Base-by-base conservation (phyloP, 768 basidiomycete species). In the Pleurotus platypus region DNA sequence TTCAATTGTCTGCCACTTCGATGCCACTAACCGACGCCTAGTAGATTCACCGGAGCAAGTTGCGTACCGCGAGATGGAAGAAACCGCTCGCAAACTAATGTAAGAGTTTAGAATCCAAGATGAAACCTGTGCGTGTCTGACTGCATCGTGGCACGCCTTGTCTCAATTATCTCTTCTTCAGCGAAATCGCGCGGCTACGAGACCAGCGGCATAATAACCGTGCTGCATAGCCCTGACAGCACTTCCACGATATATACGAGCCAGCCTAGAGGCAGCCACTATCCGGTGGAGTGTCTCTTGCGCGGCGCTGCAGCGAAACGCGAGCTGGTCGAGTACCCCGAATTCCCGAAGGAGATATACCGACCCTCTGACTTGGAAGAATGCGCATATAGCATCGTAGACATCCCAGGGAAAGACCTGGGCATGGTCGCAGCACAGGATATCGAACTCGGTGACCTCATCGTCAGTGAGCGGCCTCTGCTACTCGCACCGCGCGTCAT, bases 401-500 rank as follows among this genome's bases (percentile, higher is more conserved):
- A 55, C 16, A 24, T 45, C 1, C 38, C 37, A 6, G 37, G 38
- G 9, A 55, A 20, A n/a, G 53, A 40, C 2, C 39, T 55, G 24
- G 53, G 58, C 7, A 53, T 55, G 57, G 45, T 30, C 40, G 51
- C 42, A 26, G 27, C 43, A 39, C 58, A 40, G 16, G 53, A 43
- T 55, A 48, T 65, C 61, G 56, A 67, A 61, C 49, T 48, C 55
- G 42, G 58, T 53, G 58, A 64, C 30, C 35, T 60, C 27, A 55
- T 56, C 60, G 24, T 27, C 46, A 55, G 51, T 59, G 59, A 61
- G 66, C 67, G 69, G 70, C 68, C 66, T 69, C 70, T 69, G 54
- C 69, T 69, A 61, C 55, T 24, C 5, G 30, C 49, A 13, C 15
- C n/a, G 9, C 47, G 15, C 6, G 20, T 8, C 7, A 45, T 45